A percentile compares a stretch with the other conserved stretches of the same genome.
Evolutionary conservation across 2,329 filamentous ascomycete species (phyloP).

Genomic region (Coniochaeta sp.): DNA sequence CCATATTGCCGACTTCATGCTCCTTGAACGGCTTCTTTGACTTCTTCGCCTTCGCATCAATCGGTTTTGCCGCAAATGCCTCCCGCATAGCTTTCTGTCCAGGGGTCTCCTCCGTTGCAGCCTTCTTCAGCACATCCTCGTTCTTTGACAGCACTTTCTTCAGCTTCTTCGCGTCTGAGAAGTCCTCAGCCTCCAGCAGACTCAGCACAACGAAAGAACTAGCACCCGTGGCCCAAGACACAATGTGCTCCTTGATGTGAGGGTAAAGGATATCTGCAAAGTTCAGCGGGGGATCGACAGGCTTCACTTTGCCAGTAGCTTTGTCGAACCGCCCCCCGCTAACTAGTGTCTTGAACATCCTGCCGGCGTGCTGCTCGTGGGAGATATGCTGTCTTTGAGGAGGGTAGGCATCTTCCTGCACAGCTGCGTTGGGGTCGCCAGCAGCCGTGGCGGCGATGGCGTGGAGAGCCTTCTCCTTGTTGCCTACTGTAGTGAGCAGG

Average conservation of each 20-base stretch:
- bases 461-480: conserved; percentile 66
- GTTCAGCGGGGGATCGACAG: conserved; percentile 65
- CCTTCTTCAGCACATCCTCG: conserved; percentile 62
- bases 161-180: conserved; percentile 58
- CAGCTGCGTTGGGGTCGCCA: conserved; percentile 40
- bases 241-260: conserved; percentile 64
- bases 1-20: conserved; percentile 49
- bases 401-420: conserved; percentile 28
- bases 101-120: conserved; percentile 50
- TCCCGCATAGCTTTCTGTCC: conserved; percentile 39
- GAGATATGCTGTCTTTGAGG: conserved; percentile 46
- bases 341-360: conserved; percentile 86
- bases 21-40: conserved; percentile 33
- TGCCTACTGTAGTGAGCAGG: conserved; percentile 66
- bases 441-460: conserved; percentile 60
- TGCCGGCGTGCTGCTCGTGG: conserved; percentile 56
- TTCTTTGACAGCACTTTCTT: conserved; percentile 64
- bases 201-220: conserved; percentile 83
- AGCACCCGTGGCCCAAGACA: conserved; percentile 79
- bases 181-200: conserved; percentile 67
- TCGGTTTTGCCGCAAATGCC: conserved; percentile 16
- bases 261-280: conserved; percentile 81
- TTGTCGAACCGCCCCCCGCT: conserved; percentile 83
- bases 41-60: conserved; percentile 34
- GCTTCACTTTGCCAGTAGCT: conserved; percentile 59